phyloP scores from a whole-genome alignment of 768 basidiomycete genomes.

The Leccinum subgranulosum region DNA sequence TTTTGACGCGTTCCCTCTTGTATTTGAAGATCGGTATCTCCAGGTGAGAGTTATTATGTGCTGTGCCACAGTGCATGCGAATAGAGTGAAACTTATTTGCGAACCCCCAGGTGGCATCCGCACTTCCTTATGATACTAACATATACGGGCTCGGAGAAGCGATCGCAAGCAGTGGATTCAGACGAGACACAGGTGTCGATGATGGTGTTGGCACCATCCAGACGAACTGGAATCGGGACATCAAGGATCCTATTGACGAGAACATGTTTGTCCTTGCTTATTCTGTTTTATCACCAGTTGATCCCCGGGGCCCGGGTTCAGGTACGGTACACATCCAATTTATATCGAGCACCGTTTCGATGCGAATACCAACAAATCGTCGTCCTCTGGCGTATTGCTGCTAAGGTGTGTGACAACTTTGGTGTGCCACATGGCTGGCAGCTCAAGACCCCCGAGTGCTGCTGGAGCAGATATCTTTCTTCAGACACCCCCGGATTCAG shows the following conservation, averaged over 20 bases:
- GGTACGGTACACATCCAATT: slow-evolving; percentile 66
- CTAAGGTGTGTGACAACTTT: slow-evolving; percentile 42
- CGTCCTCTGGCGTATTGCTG: slow-evolving; percentile 73
- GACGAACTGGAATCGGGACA: slow-evolving; percentile 63
- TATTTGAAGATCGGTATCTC: slow-evolving; percentile 78
- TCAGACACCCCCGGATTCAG: slow-evolving; percentile 50
- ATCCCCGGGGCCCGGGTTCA: slow-evolving; percentile 16
- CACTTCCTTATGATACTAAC: slow-evolving; percentile 62
- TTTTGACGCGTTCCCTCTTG: slow-evolving; percentile 60
- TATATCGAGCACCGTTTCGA: slow-evolving; percentile 70
- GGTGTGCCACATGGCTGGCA: not conserved
- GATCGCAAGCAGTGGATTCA: slow-evolving; percentile 62
- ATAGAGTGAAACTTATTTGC: not conserved
- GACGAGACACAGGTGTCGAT: slow-evolving; percentile 51
- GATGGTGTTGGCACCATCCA: slow-evolving; percentile 56
- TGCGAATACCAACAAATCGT: slow-evolving; percentile 41
- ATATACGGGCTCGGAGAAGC: slow-evolving; percentile 78
- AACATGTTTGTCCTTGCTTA: slow-evolving; percentile 44
- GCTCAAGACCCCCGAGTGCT: slow-evolving; percentile 37
- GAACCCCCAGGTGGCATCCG: slow-evolving; percentile 49
- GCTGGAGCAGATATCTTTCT: slow-evolving; percentile 69
- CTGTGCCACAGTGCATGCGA: not conserved
- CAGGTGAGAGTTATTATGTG: slow-evolving; percentile 39
- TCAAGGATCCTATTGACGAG: slow-evolving; percentile 58
- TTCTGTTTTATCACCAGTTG: not conserved